Evolutionary conservation across 164 flowering plant species (phyloP).

Genomic region (Berberis vulgaris): DNA sequence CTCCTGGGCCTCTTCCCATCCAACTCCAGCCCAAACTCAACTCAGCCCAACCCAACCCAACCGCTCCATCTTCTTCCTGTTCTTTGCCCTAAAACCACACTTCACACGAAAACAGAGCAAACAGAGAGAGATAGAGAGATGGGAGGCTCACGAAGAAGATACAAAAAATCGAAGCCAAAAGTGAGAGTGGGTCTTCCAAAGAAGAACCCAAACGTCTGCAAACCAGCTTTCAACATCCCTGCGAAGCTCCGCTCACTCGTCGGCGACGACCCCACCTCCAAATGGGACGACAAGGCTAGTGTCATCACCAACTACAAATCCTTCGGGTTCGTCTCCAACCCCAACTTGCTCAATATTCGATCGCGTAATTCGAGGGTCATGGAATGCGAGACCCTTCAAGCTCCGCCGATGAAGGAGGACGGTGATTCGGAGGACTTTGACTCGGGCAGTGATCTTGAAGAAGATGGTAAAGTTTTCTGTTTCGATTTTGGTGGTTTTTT

Average conservation of each 20-base stretch:
- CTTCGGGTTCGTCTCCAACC: conserved; percentile 83
- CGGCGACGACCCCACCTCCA: conserved; percentile 7
- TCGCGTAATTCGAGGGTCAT: conserved; percentile 53
- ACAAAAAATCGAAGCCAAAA: conserved; percentile 58
- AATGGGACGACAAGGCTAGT: conserved; percentile 70
- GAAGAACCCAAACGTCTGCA: conserved; percentile 71
- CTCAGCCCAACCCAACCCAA: neutral
- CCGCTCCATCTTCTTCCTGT: neutral
- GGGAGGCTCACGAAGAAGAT: conserved; percentile 79
- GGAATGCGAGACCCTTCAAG: conserved; percentile 50
- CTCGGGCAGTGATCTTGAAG: conserved; percentile 90
- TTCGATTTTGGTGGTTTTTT: neutral
- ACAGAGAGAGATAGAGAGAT: conserved; percentile 24
- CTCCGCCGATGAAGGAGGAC: conserved; percentile 20
- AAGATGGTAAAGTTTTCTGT: conserved; percentile 52
- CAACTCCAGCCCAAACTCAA: neutral
- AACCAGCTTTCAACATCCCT: conserved; percentile 77
- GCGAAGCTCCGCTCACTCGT: conserved; percentile 66
- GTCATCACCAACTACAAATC: conserved; percentile 73
- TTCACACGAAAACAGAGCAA: neutral
- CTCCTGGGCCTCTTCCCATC: too few species aligned
- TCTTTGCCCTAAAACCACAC: neutral
- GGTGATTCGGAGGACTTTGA: conserved; percentile 47
- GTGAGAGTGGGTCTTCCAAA: conserved; percentile 68
- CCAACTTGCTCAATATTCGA: conserved; percentile 63